Evolutionary conservation across 495 filamentous ascomycete species (phyloP).

Genomic region (Hypoxylon crocopeplum): DNA sequence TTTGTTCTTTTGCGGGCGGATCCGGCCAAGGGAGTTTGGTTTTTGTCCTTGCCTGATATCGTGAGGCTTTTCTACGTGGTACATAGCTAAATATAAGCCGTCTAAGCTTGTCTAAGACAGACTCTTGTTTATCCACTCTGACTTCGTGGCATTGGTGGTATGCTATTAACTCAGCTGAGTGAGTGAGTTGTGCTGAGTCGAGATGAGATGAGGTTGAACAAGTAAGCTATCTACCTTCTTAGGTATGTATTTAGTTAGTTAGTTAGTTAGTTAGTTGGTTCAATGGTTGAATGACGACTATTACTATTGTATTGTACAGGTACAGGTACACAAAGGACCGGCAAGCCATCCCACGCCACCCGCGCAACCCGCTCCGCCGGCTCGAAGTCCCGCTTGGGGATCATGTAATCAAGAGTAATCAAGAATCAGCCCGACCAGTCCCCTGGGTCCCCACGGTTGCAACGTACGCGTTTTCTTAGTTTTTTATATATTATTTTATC

Average conservation of each 20-base stretch:
- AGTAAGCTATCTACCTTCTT: no score
- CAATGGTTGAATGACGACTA: no score
- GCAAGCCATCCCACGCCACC: background rate
- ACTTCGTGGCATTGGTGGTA: no score
- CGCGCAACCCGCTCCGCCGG: conserved; percentile 27
- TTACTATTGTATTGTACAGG: no score
- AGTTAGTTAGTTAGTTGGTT: no score
- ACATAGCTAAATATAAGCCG: no score
- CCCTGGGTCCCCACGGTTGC: conserved; percentile 35
- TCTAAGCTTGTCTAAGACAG: no score
- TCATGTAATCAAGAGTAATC: conserved; percentile 31
- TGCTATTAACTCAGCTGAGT: background rate
- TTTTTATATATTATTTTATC: background rate
- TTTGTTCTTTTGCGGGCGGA: background rate
- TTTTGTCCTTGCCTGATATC: no score
- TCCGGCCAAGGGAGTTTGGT: background rate
- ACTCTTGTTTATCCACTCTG: no score
- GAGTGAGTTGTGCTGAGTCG: conserved; percentile 14
- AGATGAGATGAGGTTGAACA: background rate
- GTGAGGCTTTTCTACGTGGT: no score
- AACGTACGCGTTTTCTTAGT: conserved; percentile 14
- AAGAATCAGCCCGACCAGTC: conserved; percentile 20
- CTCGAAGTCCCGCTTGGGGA: conserved; percentile 32
- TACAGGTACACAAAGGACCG: no score
- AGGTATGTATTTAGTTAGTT: no score